phyloP scores from a whole-genome alignment of 768 basidiomycete species.

The Boletus rubroflammeus region DNA sequence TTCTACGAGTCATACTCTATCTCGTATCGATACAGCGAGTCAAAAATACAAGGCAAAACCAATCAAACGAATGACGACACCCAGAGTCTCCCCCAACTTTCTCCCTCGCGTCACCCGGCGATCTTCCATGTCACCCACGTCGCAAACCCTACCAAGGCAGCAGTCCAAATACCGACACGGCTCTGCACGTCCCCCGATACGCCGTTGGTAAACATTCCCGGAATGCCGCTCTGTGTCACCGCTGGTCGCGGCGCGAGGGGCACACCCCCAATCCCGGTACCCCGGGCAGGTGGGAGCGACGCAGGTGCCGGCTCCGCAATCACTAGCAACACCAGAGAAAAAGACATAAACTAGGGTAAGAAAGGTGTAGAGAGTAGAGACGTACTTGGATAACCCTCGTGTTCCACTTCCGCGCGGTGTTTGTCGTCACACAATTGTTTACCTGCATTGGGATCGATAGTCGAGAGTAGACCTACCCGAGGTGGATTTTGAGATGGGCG shows the following conservation, averaged over 20 bases:
- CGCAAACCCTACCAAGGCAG: slow-evolving; percentile 6
- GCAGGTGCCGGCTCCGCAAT: slow-evolving; percentile 41
- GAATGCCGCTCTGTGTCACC: slow-evolving; percentile 7
- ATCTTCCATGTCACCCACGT: slow-evolving; percentile 21
- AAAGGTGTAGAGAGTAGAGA: background rate
- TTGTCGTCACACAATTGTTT: slow-evolving; percentile 37
- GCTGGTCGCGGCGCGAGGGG: slow-evolving; percentile 25
- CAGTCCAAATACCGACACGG: slow-evolving; percentile 18
- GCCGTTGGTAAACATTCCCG: slow-evolving; percentile 11
- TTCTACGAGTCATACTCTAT: background rate
- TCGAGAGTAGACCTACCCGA: slow-evolving; percentile 68
- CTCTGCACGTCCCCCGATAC: slow-evolving; percentile 11
- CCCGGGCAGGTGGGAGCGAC: slow-evolving; percentile 19
- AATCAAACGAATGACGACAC: background rate
- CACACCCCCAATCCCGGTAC: slow-evolving; percentile 28
- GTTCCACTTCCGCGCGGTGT: slow-evolving; percentile 30
- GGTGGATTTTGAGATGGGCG: slow-evolving; percentile 67
- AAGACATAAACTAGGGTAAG: background rate
- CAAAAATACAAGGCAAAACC: background rate
- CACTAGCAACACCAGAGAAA: slow-evolving; percentile 27
- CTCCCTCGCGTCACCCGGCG: slow-evolving; percentile 4
- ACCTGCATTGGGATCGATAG: slow-evolving; percentile 55
- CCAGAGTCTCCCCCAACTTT: background rate
- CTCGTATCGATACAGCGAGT: slow-evolving; percentile 3
- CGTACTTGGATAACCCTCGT: slow-evolving; percentile 29